These are phyloP conservation scores for Candida endomychidarum DNA, from an alignment of 805 yeast species.

Conservation along the genomic window DNA sequence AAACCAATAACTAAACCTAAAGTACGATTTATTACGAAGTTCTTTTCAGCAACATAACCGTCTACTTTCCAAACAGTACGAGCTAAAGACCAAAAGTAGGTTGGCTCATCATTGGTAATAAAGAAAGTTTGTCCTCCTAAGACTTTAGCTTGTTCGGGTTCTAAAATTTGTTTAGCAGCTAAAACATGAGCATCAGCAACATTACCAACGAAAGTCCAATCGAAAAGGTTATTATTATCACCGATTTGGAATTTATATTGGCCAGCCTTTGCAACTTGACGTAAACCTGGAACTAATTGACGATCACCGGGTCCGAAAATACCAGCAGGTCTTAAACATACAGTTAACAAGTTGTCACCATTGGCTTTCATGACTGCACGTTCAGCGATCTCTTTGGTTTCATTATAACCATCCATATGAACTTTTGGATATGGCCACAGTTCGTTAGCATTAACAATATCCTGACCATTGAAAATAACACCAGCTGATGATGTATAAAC, in stretches of 20 bases:
- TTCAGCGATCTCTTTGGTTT: constrained; percentile 92
- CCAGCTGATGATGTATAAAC: constrained; percentile 98
- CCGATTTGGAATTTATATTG: constrained; percentile 94
- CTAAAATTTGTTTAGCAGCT: constrained; percentile 76
- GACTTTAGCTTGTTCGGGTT: constrained; percentile 36
- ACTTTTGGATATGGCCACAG: constrained; percentile 86
- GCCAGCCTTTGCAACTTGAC: constrained; percentile 77
- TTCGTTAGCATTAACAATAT: constrained; percentile 89
- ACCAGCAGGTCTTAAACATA: constrained; percentile 94
- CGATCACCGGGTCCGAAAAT: constrained; percentile 99
- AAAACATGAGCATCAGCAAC: constrained; percentile 96
- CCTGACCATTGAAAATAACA: constrained; percentile 94
- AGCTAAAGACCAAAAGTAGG: constrained; percentile 96
- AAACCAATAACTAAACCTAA: constrained; percentile 84
- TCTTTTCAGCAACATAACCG: constrained; percentile 72
- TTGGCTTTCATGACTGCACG: constrained; percentile 74
- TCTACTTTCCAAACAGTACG: constrained; percentile 97
- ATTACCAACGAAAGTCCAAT: constrained; percentile 97
- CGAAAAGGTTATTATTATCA: constrained; percentile 89
- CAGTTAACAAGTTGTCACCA: constrained; percentile 63
- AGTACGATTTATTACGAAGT: constrained; percentile 67
- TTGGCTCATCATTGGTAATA: constrained; percentile 90
- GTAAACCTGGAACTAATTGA: constrained; percentile 89
- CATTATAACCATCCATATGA: constrained; percentile 96
- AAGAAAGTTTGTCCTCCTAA: constrained; percentile 89